Evolutionary conservation across 78 protist genomes (phyloP).

Genomic region (Dictyostelium firmibasis): DNA sequence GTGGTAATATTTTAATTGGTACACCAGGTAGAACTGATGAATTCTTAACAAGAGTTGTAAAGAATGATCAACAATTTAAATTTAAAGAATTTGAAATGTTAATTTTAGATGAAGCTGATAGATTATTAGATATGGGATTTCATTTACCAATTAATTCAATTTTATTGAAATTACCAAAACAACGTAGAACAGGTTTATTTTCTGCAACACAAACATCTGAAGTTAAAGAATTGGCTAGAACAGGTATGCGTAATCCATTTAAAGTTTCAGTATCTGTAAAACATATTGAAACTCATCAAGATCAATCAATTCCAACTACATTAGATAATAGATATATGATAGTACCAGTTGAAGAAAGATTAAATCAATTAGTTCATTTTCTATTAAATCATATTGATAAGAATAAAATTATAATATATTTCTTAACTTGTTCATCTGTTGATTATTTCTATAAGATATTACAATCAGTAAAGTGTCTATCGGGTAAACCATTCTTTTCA

Average conservation of each 20-base stretch:
- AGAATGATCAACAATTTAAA: slow-evolving; percentile 7
- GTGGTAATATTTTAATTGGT: slow-evolving; percentile 87
- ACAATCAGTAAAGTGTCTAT: neutral
- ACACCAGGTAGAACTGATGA: slow-evolving; percentile 94
- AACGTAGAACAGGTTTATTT: slow-evolving; percentile 93
- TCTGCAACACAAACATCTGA: slow-evolving; percentile 87
- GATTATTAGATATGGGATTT: slow-evolving; percentile 89
- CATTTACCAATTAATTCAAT: slow-evolving; percentile 66
- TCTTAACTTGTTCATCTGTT: slow-evolving; percentile 93
- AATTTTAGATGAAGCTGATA: slow-evolving; percentile 95
- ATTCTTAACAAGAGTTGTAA: slow-evolving; percentile 34
- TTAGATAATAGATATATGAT: slow-evolving; percentile 75
- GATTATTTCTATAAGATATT: slow-evolving; percentile 83
- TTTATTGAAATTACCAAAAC: slow-evolving; percentile 83
- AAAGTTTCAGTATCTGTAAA: slow-evolving; percentile 49
- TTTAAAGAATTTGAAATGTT: slow-evolving; percentile 88
- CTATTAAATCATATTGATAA: neutral
- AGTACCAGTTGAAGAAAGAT: slow-evolving; percentile 27
- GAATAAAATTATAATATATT: slow-evolving; percentile 89
- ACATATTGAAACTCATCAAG: slow-evolving; percentile 10
- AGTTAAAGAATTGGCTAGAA: slow-evolving; percentile 74
- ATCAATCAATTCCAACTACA: slow-evolving; percentile 35
- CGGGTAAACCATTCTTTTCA: slow-evolving; percentile 26
- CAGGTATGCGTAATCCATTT: slow-evolving; percentile 92
- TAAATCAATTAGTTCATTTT: slow-evolving; percentile 61